phyloP scores from a whole-genome alignment of 2,329 filamentous ascomycete genomes.

The Akanthomyces dipterigenus region DNA sequence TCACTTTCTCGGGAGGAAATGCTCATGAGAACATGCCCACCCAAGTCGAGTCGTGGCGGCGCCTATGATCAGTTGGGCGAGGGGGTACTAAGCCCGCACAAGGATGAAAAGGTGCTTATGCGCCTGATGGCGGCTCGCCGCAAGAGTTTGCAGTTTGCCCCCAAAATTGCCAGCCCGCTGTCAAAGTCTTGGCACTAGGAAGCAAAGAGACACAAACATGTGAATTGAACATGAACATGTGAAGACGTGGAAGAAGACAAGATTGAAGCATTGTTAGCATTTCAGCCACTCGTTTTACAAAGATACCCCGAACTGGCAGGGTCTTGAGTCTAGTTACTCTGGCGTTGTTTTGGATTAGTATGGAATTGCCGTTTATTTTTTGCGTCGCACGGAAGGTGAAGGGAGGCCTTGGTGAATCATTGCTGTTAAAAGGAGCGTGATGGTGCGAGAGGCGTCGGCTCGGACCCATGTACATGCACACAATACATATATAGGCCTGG shows the following conservation, averaged over 20 bases:
- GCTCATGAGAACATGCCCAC: constrained; percentile 48
- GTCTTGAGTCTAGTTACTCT: neutral
- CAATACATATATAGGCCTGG: neutral
- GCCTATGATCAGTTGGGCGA: constrained; percentile 32
- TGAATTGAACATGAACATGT: neutral
- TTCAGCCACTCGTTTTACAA: constrained; percentile 6
- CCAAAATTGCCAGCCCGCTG: constrained; percentile 67
- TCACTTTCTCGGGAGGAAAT: constrained; percentile 31
- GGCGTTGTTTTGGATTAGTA: constrained; percentile 3
- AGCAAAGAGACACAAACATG: constrained; percentile 16
- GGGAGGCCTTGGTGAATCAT: neutral
- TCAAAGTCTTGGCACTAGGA: constrained; percentile 43
- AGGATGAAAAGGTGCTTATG: constrained; percentile 52
- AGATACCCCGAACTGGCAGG: constrained; percentile 5
- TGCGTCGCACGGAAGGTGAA: neutral
- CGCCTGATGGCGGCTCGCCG: constrained; percentile 64
- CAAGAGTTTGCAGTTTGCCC: constrained; percentile 73
- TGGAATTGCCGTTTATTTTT: neutral
- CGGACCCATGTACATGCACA: constrained; percentile 1
- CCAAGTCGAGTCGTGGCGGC: constrained; percentile 33
- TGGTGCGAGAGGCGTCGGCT: neutral
- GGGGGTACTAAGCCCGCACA: constrained; percentile 40
- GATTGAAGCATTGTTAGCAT: constrained; percentile 5
- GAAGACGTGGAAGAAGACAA: neutral
- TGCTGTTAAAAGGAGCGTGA: neutral